Conservation (phyloP, 2,329 filamentous ascomycete genomes). For the Verticillium isaacii region DNA sequence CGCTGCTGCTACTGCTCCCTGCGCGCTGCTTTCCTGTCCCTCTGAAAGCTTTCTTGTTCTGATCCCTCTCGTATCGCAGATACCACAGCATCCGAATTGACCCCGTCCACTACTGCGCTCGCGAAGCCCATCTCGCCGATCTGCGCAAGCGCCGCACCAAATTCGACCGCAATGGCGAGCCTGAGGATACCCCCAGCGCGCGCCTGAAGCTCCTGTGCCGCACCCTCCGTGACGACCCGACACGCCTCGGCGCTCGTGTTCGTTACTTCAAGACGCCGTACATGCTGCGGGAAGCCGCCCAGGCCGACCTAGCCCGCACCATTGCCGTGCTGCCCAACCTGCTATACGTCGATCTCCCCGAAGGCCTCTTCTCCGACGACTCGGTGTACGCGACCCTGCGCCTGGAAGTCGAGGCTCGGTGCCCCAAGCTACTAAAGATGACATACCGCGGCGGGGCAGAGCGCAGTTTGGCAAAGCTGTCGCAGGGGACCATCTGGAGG, state of each 20-base stretch:
- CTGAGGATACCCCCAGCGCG: conserved; percentile 72
- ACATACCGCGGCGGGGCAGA: conserved; percentile 76
- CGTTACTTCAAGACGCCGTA: conserved; percentile 85
- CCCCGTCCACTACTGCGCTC: conserved; percentile 87
- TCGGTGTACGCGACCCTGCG: conserved; percentile 68
- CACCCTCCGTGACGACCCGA: conserved; percentile 73
- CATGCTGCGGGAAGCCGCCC: conserved; percentile 86
- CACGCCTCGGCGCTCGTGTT: conserved; percentile 63
- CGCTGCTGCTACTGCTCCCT: background rate
- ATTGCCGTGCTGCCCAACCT: conserved; percentile 82
- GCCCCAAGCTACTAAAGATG: conserved; percentile 84
- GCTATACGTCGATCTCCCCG: conserved; percentile 84
- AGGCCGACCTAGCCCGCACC: conserved; percentile 77
- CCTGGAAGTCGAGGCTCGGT: conserved; percentile 79
- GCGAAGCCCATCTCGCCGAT: conserved; percentile 76
- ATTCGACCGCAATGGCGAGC: conserved; percentile 72
- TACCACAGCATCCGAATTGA: conserved; percentile 91
- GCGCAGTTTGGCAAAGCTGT: conserved; percentile 66
- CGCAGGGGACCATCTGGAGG: conserved; percentile 61
- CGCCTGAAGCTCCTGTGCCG: conserved; percentile 76
- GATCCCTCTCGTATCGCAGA: conserved; percentile 36
- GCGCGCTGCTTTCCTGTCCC: background rate
- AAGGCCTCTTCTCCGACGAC: conserved; percentile 82
- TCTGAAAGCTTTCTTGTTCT: conserved; percentile 2
- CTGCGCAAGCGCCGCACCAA: conserved; percentile 69